phyloP scores from a whole-genome alignment of 2,329 filamentous ascomycete genomes.

The Colletotrichum sp. region DNA sequence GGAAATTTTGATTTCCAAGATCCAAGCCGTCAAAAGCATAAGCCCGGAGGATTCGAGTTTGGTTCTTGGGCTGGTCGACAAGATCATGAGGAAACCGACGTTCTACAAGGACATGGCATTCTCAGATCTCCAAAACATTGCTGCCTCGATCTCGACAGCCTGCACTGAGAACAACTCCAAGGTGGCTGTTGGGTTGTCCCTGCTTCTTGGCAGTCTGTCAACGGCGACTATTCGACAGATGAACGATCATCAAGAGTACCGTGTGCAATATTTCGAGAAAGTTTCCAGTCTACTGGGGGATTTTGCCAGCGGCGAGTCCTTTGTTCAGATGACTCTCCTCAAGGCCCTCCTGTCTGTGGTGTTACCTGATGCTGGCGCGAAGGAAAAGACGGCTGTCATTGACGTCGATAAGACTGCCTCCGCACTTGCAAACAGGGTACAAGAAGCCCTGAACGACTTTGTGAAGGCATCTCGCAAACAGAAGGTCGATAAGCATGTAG shows the following conservation, averaged over 20 bases:
- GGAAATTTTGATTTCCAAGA: slow-evolving; percentile 30
- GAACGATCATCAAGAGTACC: slow-evolving; percentile 48
- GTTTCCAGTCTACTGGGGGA: slow-evolving; percentile 27
- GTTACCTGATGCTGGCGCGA: slow-evolving; percentile 29
- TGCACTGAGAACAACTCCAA: not conserved
- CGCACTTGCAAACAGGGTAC: not conserved
- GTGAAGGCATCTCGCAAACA: slow-evolving; percentile 6
- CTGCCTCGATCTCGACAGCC: slow-evolving; percentile 31
- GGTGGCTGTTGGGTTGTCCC: not conserved
- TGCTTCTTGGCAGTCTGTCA: slow-evolving; percentile 19
- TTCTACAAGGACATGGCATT: slow-evolving; percentile 55
- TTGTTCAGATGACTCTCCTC: slow-evolving; percentile 39
- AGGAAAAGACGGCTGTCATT: not conserved
- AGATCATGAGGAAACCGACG: slow-evolving; percentile 55
- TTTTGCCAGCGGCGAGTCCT: slow-evolving; percentile 21
- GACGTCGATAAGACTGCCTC: not conserved
- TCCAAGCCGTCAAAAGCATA: slow-evolving; percentile 28
- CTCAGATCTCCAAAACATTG: slow-evolving; percentile 36
- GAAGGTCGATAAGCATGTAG: not conserved
- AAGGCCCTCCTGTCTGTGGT: slow-evolving; percentile 36
- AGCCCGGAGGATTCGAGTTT: slow-evolving; percentile 37
- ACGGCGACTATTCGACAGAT: slow-evolving; percentile 45
- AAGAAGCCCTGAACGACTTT: slow-evolving; percentile 8
- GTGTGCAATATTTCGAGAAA: slow-evolving; percentile 42
- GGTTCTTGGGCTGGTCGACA: slow-evolving; percentile 50